phyloP scores from a whole-genome alignment of 805 yeast genomes.

The Cyberlindnera amylophila region DNA sequence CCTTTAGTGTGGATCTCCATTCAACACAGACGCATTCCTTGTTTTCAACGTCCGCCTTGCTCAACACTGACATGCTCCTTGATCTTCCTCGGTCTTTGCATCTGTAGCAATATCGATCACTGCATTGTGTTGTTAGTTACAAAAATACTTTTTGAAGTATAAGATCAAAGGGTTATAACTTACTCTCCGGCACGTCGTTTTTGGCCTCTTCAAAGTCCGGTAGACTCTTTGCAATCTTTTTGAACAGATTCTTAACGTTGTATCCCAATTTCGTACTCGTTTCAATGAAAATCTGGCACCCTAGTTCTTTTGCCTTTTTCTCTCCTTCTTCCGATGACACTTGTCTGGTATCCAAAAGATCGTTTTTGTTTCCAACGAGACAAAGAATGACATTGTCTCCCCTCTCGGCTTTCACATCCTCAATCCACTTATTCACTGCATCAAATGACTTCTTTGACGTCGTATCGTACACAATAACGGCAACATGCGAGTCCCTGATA shows the following conservation, averaged over 20 bases:
- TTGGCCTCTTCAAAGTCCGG: conserved; percentile 66
- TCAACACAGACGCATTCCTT: no score
- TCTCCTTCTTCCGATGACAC: conserved; percentile 85
- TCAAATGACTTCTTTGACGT: conserved; percentile 83
- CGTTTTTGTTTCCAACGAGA: conserved; percentile 89
- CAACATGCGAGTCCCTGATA: conserved; percentile 95
- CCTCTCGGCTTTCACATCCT: conserved; percentile 89
- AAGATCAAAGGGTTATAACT: conserved; percentile 8
- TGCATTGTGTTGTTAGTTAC: conserved; percentile 17
- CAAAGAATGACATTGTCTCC: conserved; percentile 88
- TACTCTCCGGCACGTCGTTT: conserved; percentile 24
- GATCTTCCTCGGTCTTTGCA: conserved; percentile 19
- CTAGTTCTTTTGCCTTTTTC: conserved; percentile 62
- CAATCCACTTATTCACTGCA: conserved; percentile 86
- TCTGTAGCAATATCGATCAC: conserved; percentile 27
- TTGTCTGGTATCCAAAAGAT: conserved; percentile 74
- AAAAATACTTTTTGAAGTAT: no score
- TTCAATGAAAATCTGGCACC: conserved; percentile 80
- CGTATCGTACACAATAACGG: conserved; percentile 92
- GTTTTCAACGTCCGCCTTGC: no score
- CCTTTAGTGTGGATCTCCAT: no score
- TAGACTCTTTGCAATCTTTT: conserved; percentile 83
- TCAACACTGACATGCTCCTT: conserved; percentile 26
- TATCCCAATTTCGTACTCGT: conserved; percentile 94
- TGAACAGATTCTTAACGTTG: conserved; percentile 85